Conservation (phyloP, 1,284 basidiomycete species). For the Leucoagaricus sp. region DNA sequence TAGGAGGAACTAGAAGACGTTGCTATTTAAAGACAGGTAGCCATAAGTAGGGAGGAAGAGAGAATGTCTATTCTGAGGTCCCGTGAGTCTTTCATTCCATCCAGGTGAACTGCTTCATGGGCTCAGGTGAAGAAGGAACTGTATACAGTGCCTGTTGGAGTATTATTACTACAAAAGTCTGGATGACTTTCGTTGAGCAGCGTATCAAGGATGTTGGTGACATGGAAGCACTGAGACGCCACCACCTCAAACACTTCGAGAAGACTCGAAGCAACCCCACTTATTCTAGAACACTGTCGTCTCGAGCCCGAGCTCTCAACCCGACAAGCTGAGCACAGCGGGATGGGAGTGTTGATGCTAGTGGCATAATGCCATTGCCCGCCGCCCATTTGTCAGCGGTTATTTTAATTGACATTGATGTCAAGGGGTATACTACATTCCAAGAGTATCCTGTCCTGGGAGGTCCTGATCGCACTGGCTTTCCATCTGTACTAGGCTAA, state of each 20-base stretch:
- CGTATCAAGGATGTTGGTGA: not conserved
- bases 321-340: not conserved
- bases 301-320: not conserved
- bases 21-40: not conserved
- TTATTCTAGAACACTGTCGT: not conserved
- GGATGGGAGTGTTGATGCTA: not conserved
- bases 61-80: not conserved
- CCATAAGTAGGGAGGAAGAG: not conserved
- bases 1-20: slow-evolving; percentile 4
- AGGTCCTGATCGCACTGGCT: not conserved
- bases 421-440: too few species aligned
- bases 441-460: not conserved
- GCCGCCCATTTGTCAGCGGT: not conserved
- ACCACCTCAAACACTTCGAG: not conserved
- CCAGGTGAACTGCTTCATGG: not conserved
- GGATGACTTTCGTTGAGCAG: not conserved
- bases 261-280: not conserved
- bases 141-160: not conserved
- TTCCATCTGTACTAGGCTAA: slow-evolving; percentile 1
- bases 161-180: not conserved
- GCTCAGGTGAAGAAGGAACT: not conserved
- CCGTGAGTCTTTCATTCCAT: slow-evolving; percentile 2
- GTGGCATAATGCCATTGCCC: not conserved
- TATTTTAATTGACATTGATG: not conserved
- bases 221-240: slow-evolving; percentile 1